Conservation (phyloP, 2,329 filamentous ascomycete species). For the Fonsecaea pugnacius region DNA sequence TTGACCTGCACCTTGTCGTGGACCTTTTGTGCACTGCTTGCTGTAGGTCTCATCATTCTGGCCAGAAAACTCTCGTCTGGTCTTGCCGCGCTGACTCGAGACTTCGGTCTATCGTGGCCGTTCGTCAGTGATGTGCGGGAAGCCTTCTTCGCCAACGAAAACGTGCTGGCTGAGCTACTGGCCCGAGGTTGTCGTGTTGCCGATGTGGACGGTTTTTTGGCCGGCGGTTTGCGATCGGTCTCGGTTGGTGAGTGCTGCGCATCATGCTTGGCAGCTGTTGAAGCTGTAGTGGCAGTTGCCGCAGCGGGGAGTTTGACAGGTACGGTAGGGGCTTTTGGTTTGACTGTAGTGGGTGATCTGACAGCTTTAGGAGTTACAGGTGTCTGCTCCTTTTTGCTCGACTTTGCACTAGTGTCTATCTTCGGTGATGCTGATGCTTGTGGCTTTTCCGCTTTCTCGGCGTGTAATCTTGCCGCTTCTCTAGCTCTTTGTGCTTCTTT, state of each 20-base stretch:
- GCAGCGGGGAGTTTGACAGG: constrained; percentile 48
- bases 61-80: constrained; percentile 55
- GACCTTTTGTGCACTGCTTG: constrained; percentile 55
- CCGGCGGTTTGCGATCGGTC: constrained; percentile 31
- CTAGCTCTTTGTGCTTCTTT: constrained; percentile 38
- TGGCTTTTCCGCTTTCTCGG: constrained; percentile 36
- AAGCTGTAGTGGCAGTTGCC: constrained; percentile 47
- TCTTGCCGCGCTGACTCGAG: constrained; percentile 47
- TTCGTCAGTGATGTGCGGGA: constrained; percentile 39
- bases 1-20: constrained; percentile 53
- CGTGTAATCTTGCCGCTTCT: constrained; percentile 26
- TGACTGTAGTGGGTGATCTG: constrained; percentile 37
- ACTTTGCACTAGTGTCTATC: constrained; percentile 16
- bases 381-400: constrained; percentile 31
- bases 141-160: constrained; percentile 39
- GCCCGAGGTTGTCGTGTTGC: constrained; percentile 33
- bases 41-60: constrained; percentile 58
- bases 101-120: constrained; percentile 44
- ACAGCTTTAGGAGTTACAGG: constrained; percentile 32
- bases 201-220: constrained; percentile 36
- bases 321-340: constrained; percentile 48
- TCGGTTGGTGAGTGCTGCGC: constrained; percentile 25
- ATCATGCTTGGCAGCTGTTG: constrained; percentile 45
- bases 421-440: constrained; percentile 18
- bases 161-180: constrained; percentile 33